Evolutionary conservation across 1,284 basidiomycete species (phyloP).

Genomic region (Singerocomus inundabilis): DNA sequence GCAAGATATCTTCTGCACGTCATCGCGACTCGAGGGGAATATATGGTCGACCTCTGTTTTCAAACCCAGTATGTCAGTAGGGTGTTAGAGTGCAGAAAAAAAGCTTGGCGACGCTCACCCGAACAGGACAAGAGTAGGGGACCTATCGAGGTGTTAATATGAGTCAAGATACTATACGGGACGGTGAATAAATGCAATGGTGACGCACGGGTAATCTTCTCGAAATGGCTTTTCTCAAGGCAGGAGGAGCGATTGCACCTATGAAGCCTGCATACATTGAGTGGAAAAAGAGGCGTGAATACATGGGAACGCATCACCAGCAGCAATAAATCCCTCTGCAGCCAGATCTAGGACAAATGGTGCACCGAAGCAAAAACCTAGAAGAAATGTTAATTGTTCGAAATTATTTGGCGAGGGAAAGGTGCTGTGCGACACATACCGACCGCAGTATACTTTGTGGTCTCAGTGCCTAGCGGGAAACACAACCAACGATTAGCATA

Average conservation of each 20-base stretch:
- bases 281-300: too few species aligned
- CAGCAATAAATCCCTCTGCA: conserved; percentile 42
- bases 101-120: conserved; percentile 30
- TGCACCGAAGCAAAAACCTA: conserved; percentile 59
- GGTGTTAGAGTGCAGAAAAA: too few species aligned
- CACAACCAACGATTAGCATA: not conserved
- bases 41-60: conserved; percentile 32
- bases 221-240: conserved; percentile 51
- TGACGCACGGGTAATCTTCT: conserved; percentile 43
- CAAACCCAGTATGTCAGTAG: too few species aligned
- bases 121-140: conserved; percentile 52
- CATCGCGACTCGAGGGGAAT: conserved; percentile 26
- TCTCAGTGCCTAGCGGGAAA: conserved; percentile 13
- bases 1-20: conserved; percentile 31
- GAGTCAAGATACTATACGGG: not conserved
- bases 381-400: not conserved
- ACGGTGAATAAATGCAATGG: not conserved
- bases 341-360: conserved; percentile 47
- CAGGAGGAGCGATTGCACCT: conserved; percentile 59
- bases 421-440: conserved; percentile 29
- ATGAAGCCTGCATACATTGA: not conserved
- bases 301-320: conserved; percentile 38
- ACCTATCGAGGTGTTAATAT: conserved; percentile 31
- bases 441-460: conserved; percentile 35
- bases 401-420: not conserved